phyloP scores from a whole-genome alignment of 805 yeast genomes.

The Kodamaea jinghongensis region DNA sequence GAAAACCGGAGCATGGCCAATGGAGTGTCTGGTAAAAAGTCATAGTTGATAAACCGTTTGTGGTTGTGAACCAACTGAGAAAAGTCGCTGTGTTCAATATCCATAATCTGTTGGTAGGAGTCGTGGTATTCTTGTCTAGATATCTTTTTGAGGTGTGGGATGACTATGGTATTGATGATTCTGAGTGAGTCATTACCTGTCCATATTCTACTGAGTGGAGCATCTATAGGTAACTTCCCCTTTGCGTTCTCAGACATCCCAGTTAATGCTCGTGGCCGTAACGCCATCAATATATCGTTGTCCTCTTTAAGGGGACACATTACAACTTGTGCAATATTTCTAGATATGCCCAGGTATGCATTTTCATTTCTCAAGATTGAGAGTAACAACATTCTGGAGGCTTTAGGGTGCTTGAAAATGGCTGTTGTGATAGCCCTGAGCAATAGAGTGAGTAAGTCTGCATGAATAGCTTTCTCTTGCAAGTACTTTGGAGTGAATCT shows the following conservation, averaged over 20 bases:
- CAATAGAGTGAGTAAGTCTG: constrained; percentile 59
- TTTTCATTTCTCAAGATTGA: constrained; percentile 44
- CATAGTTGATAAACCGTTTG: constrained; percentile 33
- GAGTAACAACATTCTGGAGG: constrained; percentile 54
- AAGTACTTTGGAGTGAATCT: constrained; percentile 31
- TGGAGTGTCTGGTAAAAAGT: constrained; percentile 42
- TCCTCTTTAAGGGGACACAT: constrained; percentile 1
- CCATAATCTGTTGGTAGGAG: constrained; percentile 32
- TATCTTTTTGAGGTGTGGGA: constrained; percentile 36
- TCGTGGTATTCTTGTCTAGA: constrained; percentile 17
- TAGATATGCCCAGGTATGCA: constrained; percentile 23
- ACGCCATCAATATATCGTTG: constrained; percentile 35
- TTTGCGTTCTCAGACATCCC: constrained; percentile 62
- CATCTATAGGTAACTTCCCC: constrained; percentile 50
- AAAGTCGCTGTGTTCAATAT: constrained; percentile 40
- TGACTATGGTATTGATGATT: constrained; percentile 37
- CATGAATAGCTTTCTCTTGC: constrained; percentile 39
- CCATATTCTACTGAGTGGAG: constrained; percentile 53
- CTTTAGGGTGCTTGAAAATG: constrained; percentile 47
- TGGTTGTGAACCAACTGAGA: constrained; percentile 17
- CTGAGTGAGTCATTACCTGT: constrained; percentile 52
- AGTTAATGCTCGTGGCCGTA: constrained; percentile 50
- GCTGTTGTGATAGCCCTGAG: constrained; percentile 54
- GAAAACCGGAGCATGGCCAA: constrained; percentile 48
- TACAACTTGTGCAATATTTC: background rate